Evolutionary conservation across 2,329 filamentous ascomycete species (phyloP).

Genomic region (Penicillium thymicola): DNA sequence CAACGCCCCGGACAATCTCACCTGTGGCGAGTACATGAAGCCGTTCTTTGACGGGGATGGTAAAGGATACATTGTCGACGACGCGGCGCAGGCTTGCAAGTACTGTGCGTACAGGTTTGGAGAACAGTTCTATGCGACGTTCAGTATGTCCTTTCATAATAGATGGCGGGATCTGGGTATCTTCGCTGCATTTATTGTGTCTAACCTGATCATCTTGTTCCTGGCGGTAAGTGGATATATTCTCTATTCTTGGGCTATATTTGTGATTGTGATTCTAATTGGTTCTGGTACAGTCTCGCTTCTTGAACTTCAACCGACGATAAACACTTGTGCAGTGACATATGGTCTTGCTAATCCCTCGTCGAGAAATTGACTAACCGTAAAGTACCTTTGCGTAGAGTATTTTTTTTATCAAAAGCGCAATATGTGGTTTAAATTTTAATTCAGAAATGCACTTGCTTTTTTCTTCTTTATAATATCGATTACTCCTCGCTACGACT

Average conservation of each 20-base stretch:
- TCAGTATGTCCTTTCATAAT: conserved; percentile 64
- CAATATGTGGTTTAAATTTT: neutral
- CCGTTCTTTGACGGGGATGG: conserved; percentile 67
- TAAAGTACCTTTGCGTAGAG: neutral
- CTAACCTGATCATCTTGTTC: conserved; percentile 67
- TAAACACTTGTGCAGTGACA: conserved; percentile 15
- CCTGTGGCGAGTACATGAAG: conserved; percentile 72
- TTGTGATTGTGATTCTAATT: conserved; percentile 12
- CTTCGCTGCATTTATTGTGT: conserved; percentile 69
- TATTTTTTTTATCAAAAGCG: neutral
- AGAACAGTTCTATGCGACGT: conserved; percentile 71
- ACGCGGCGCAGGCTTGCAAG: conserved; percentile 64
- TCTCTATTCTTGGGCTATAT: neutral
- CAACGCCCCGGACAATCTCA: conserved; percentile 61
- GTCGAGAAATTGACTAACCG: neutral
- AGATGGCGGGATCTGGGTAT: conserved; percentile 84
- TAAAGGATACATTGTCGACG: conserved; percentile 67
- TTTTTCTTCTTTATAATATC: neutral
- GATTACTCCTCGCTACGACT: too few relatives aligned
- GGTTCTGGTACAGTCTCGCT: conserved; percentile 34
- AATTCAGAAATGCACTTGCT: neutral
- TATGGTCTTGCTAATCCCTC: neutral
- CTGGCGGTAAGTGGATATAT: conserved; percentile 47
- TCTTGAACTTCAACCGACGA: conserved; percentile 47
- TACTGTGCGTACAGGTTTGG: conserved; percentile 81